phyloP scores from a whole-genome alignment of 192 early-diverging fungal species.

The Podila epigama region DNA sequence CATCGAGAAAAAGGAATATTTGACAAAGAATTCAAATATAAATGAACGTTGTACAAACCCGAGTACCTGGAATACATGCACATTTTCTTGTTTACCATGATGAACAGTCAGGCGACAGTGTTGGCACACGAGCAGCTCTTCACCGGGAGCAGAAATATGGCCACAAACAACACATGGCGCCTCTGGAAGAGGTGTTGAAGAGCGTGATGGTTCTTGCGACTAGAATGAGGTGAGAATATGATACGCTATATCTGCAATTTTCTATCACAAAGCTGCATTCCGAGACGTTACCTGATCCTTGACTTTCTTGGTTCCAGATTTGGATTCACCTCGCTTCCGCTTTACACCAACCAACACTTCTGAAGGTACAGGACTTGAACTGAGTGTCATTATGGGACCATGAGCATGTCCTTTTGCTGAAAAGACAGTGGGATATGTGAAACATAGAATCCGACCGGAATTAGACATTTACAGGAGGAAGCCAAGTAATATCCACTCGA shows the following conservation, averaged over 20 bases:
- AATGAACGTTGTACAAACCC: too few species aligned
- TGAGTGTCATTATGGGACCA: neutral
- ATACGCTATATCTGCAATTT: neutral
- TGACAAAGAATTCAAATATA: neutral
- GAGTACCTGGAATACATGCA: neutral
- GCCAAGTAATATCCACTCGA: too few species aligned
- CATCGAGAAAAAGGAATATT: too few species aligned
- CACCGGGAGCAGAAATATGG: constrained; percentile 7
- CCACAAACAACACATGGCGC: constrained; percentile 54
- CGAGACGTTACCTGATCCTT: constrained; percentile 31
- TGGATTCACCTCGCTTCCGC: constrained; percentile 22
- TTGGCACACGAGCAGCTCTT: constrained; percentile 51
- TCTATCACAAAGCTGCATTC: neutral
- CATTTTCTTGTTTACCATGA: constrained; percentile 34
- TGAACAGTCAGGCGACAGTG: constrained; percentile 59
- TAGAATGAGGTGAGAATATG: neutral
- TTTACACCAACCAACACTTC: constrained; percentile 18
- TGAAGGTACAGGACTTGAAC: neutral
- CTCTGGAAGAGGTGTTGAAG: constrained; percentile 46
- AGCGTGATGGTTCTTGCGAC: constrained; percentile 37
- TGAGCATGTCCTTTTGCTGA: constrained; percentile 19
- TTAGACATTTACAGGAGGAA: too few species aligned
- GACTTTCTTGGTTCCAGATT: constrained; percentile 11
- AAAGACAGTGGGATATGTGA: neutral
- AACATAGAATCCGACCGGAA: neutral